These are phyloP conservation scores for Chlorella vulgaris DNA, from an alignment of 139 green algal species.

Conservation along the genomic window DNA sequence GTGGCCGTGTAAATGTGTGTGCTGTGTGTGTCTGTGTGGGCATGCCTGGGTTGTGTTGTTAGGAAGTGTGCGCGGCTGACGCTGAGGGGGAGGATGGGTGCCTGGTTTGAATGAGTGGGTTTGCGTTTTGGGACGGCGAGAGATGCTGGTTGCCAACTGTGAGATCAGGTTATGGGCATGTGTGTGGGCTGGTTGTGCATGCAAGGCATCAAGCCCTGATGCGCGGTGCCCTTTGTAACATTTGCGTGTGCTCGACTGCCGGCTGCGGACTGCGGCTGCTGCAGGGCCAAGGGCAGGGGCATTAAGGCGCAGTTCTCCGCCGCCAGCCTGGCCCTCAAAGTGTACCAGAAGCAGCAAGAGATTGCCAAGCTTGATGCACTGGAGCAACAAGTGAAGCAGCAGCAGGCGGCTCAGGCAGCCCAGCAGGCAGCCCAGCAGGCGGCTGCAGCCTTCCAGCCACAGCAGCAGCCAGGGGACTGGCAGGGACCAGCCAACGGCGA, in stretches of 20 bases:
- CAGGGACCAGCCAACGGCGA: too few species aligned
- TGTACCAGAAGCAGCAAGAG: slow-evolving; percentile 69
- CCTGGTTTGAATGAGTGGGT: not conserved
- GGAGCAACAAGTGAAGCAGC: slow-evolving; percentile 28
- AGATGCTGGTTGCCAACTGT: too few species aligned
- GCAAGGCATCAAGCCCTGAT: too few species aligned
- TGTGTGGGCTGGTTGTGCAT: not conserved
- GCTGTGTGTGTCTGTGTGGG: too few species aligned
- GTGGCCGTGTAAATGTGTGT: not conserved
- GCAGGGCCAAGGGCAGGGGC: slow-evolving; percentile 54
- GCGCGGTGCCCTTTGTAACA: too few species aligned
- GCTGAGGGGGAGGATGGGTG: too few species aligned
- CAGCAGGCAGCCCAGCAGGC: not conserved
- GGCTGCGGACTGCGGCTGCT: not conserved
- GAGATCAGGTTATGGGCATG: too few species aligned
- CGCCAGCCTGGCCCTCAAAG: slow-evolving; percentile 71
- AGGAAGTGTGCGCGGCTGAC: too few species aligned
- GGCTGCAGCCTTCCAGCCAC: slow-evolving; percentile 14
- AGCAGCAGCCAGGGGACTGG: not conserved
- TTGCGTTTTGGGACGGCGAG: not conserved
- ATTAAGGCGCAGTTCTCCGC: slow-evolving; percentile 69
- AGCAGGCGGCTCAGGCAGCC: slow-evolving; percentile 5
- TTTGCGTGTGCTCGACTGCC: too few species aligned
- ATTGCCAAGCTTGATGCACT: slow-evolving; percentile 55
- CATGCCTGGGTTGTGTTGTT: not conserved